Base-by-base conservation (phyloP, 768 basidiomycete genomes). In the Clitopilus passeckerianus region DNA sequence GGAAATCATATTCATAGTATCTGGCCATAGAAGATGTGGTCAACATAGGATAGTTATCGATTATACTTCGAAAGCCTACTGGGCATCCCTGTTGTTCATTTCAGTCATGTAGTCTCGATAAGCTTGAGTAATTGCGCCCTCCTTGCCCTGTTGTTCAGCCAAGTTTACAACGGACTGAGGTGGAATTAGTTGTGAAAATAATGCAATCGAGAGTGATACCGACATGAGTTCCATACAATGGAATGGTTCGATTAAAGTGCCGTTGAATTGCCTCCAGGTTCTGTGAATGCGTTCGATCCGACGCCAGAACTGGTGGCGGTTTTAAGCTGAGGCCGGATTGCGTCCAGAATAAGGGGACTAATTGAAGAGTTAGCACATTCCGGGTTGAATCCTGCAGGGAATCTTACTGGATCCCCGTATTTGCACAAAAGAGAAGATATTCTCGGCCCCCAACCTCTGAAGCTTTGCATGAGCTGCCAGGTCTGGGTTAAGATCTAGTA, bases 261-360 rank as follows among this genome's bases (percentile, higher is more conserved):
- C 87, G 78, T 63, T 77, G 82, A 33, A 95, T 74, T 0, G 87
- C 83, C 35, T 86, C 85, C 53, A 86, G 67, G 59, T 91, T 86
- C 68, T 95, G 89, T 6, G 77, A 79, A 55, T 83, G 82, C 0
- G 92, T 92, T 54, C 89, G 75, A 64, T 95, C 90, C 2, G 86
- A 68, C 5, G 86, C 82, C 33, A 97, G 78, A 6, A 87, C 74
- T 0, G 95, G 95, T 1, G 91, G 86, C 2, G 95, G 95, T 68
- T 95, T 97, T 60, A 97, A 76, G 34, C 87, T 86, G 71, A 90
- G 89, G 20, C 93, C 90, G 2, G 84, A 83, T 68, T 98, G 95
- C 4, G 86, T 90, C 95, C 95, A 98, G 69, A 87, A 95, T 24
- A 98, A 77, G 1, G 95, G 95, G 59, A 98, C 93, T 95, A 22